Evolutionary conservation across 495 filamentous ascomycete genomes (phyloP), one percentile per base, ranked within the genome.

Genomic region (Lophiostoma macrostomum): DNA sequence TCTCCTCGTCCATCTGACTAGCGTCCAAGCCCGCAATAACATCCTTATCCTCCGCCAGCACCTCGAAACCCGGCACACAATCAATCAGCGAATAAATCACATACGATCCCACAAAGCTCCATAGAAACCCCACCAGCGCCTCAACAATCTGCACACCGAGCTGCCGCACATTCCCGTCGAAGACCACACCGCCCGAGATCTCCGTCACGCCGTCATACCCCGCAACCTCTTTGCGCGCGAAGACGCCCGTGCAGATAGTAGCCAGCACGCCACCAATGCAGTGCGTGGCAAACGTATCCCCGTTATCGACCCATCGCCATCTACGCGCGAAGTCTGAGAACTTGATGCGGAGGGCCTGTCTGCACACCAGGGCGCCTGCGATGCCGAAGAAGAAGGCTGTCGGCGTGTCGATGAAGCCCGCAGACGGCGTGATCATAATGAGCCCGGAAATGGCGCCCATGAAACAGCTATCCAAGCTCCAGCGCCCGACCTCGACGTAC

Each of bases 401-500:
- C 1, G 64, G 65, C 58, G 72, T 63, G 36, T 74, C 73, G 43
- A 75, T 69, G 45, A 75, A 73, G 1, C 75, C 73, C 1, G 74
- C 72, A 23, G 69, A 64, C 0, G 74, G 75, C 1, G 75, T 76
- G 47, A 78, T 78, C 52, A 76, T 67, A 1, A 78, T 75, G 0
- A 78, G 58, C 0, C 75, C 75, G 0, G 74, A 65, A 44, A 78
- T 77, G 0, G 74, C 75, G 7, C 75, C 75, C 57, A 76, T 73
- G 60, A 76, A 78, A 0, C 72, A 75, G 4, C 64, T 68, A 46
- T 76, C 75, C 3, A 76, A 56, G 30, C 68, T 73, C 70, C 73
- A 77, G 47, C 71, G 72, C 4, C 76, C 72, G 3, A 67, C 68
- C 29, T 75, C 71, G 29, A 52, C 69, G 47, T 74, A 77, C 0